Conservation (phyloP, 1,139 yeast species). For the Protomyces macrosporus region DNA sequence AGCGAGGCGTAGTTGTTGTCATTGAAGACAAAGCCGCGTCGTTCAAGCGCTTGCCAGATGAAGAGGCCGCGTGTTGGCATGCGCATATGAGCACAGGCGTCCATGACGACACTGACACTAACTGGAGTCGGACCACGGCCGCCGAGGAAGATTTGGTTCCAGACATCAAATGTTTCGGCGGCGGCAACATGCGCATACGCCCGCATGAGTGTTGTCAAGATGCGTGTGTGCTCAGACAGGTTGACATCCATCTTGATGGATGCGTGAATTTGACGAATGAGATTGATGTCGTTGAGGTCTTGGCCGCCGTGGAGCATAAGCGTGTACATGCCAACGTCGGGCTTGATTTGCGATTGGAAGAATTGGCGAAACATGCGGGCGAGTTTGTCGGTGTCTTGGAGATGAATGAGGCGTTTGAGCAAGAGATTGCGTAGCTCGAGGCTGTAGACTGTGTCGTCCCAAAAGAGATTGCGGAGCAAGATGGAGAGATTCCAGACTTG, state of each 20-base stretch:
- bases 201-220: slow-evolving; percentile 16
- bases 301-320: slow-evolving; percentile 11
- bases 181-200: slow-evolving; percentile 22
- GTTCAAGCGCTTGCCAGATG: slow-evolving; percentile 17
- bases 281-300: slow-evolving; percentile 2
- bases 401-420: slow-evolving; percentile 1
- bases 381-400: slow-evolving; percentile 8
- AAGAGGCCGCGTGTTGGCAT: slow-evolving; percentile 8
- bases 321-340: slow-evolving; percentile 19
- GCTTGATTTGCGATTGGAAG: slow-evolving; percentile 14
- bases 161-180: slow-evolving; percentile 12
- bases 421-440: not conserved
- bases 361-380: slow-evolving; percentile 14
- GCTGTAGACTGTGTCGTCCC: slow-evolving; percentile 14
- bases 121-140: slow-evolving; percentile 14
- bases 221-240: slow-evolving; percentile 15
- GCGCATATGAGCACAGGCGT: slow-evolving; percentile 10
- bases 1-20: slow-evolving; percentile 18
- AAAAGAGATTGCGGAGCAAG: slow-evolving; percentile 12
- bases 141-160: slow-evolving; percentile 12
- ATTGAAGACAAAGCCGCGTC: slow-evolving; percentile 7
- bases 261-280: slow-evolving; percentile 6
- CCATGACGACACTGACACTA: slow-evolving; percentile 17
- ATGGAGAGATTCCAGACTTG: slow-evolving; percentile 14
- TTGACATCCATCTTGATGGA: slow-evolving; percentile 23